phyloP scores from a whole-genome alignment of 208 protist genomes.

The Leishmania turanica region DNA sequence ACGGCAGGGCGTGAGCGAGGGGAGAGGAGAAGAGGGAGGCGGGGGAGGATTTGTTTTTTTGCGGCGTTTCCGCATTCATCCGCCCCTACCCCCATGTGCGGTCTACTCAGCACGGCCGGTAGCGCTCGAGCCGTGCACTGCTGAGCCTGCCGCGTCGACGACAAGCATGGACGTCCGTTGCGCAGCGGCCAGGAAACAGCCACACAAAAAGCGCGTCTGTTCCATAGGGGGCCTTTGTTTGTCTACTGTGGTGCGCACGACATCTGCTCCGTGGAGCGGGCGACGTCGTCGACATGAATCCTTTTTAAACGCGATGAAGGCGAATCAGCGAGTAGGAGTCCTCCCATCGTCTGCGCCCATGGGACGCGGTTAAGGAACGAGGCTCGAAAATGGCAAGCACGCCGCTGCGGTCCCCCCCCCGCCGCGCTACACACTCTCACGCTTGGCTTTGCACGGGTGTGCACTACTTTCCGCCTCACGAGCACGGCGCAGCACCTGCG shows the following conservation, averaged over 20 bases:
- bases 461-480: slow-evolving; percentile 11
- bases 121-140: not conserved
- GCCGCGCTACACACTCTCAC: not conserved
- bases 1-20: not conserved
- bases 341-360: not conserved
- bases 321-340: not conserved
- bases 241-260: not conserved
- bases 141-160: not conserved
- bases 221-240: not conserved
- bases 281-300: not conserved
- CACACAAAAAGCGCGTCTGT: not conserved
- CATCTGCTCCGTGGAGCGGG: not conserved
- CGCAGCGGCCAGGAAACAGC: not conserved
- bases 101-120: not conserved
- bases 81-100: not conserved
- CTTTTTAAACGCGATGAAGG: not conserved
- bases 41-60: not conserved
- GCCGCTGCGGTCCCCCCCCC: not conserved
- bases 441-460: not conserved
- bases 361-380: not conserved
- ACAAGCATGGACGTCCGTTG: not conserved
- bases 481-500: slow-evolving; percentile 37
- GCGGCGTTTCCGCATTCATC: not conserved
- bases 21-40: not conserved
- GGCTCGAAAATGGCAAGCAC: not conserved